phyloP scores from a whole-genome alignment of 192 early-diverging fungal species.

The Funneliformis mosseae region DNA sequence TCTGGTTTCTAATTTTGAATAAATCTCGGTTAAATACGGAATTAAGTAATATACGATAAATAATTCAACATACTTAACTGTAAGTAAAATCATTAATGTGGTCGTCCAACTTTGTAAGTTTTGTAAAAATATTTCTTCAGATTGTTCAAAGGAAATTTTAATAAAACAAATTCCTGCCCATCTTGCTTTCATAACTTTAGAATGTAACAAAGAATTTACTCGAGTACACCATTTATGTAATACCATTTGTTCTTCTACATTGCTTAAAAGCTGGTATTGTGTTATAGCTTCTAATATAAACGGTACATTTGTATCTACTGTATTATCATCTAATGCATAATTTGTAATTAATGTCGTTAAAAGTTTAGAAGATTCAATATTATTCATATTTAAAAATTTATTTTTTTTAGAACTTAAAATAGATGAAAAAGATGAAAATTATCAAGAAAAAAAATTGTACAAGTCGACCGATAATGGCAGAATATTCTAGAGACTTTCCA shows the following conservation, averaged over 20 bases:
- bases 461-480: too few relatives aligned
- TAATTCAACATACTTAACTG: neutral
- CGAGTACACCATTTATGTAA: slow-evolving; percentile 58
- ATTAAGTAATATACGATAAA: neutral
- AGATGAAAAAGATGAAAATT: too few relatives aligned
- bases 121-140: slow-evolving; percentile 37
- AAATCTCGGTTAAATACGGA: neutral
- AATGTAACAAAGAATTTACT: slow-evolving; percentile 55
- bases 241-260: neutral
- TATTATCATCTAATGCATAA: slow-evolving; percentile 45
- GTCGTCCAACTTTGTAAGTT: slow-evolving; percentile 10
- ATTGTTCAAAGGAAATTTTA: slow-evolving; percentile 52
- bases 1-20: slow-evolving; percentile 49
- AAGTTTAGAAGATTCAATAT: slow-evolving; percentile 6
- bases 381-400: neutral
- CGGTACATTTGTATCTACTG: slow-evolving; percentile 44
- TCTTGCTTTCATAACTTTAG: slow-evolving; percentile 50
- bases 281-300: slow-evolving; percentile 55
- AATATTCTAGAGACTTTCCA: too few relatives aligned
- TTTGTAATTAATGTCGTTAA: slow-evolving; percentile 42
- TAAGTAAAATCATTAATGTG: slow-evolving; percentile 1
- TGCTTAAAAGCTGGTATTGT: slow-evolving; percentile 40
- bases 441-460: too few relatives aligned
- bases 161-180: slow-evolving; percentile 56
- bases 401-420: too few relatives aligned